Conservation (phyloP, 345 rosid species). For the Boechera divaricarpa region DNA sequence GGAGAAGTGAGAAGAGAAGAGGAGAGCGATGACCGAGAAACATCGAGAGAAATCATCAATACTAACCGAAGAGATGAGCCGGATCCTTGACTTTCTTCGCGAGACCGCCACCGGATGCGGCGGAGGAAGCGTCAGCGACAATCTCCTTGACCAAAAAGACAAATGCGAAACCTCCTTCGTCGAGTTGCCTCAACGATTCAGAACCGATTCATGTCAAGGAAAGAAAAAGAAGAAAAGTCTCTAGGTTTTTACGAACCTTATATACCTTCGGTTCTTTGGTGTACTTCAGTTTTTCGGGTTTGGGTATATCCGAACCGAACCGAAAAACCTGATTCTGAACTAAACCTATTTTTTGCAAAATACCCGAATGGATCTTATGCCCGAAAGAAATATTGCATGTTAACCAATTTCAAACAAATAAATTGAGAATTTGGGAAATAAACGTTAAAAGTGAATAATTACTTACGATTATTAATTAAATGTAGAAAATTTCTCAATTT, state of each 20-base stretch:
- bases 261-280: too few species aligned
- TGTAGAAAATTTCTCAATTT: too few species aligned
- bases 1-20: not conserved
- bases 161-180: conserved; percentile 95
- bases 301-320: not conserved
- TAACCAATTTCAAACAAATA: conserved; percentile 17
- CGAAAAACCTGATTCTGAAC: too few species aligned
- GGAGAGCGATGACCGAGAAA: too few species aligned
- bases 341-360: too few species aligned
- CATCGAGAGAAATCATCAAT: not conserved
- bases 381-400: conserved; percentile 22
- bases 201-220: conserved; percentile 56
- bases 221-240: too few species aligned
- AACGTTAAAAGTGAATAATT: not conserved
- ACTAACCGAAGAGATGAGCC: conserved; percentile 84
- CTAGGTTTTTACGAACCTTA: too few species aligned
- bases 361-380: too few species aligned
- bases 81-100: conserved; percentile 89
- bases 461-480: too few species aligned
- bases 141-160: conserved; percentile 87
- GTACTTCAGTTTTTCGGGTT: too few species aligned
- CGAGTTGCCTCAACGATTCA: conserved; percentile 80
- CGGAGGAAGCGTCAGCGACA: conserved; percentile 61
- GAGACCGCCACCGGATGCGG: conserved; percentile 64
- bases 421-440: not conserved